Percentiles rank a stretch among this genome's conserved stretches.
Evolutionary conservation across 1,139 yeast genomes (phyloP).

Genomic region (Hyphopichia khmerensis): DNA sequence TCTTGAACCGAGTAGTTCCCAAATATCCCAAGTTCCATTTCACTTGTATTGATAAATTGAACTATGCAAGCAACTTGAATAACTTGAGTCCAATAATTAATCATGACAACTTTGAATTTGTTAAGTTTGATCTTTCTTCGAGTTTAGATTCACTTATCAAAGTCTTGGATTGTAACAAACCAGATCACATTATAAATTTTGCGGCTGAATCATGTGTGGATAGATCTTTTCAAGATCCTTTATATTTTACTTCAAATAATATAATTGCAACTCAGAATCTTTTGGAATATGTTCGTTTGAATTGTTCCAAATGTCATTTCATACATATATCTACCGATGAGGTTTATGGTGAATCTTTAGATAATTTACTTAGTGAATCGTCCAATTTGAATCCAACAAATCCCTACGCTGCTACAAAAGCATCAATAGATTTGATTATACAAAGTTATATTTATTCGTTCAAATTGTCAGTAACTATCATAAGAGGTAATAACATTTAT

Average conservation of each 20-base stretch:
- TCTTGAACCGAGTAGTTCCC: constrained; percentile 37
- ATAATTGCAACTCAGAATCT: constrained; percentile 51
- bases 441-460: constrained; percentile 47
- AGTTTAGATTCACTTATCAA: constrained; percentile 16
- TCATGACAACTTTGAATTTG: constrained; percentile 22
- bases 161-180: constrained; percentile 5
- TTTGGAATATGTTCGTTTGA: constrained; percentile 39
- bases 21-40: constrained; percentile 40
- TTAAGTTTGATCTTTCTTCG: constrained; percentile 38
- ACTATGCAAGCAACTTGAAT: constrained; percentile 27
- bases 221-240: constrained; percentile 47
- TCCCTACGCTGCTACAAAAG: constrained; percentile 62
- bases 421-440: constrained; percentile 53
- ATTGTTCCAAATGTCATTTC: constrained; percentile 15
- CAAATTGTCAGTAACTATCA: constrained; percentile 40
- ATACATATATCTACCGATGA: constrained; percentile 63
- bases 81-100: constrained; percentile 22
- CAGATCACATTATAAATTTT: constrained; percentile 46
- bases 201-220: constrained; percentile 66
- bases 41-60: constrained; percentile 49
- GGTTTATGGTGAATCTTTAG: constrained; percentile 52
- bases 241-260: constrained; percentile 48
- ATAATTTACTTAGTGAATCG: constrained; percentile 30
- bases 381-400: constrained; percentile 50
- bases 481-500: constrained; percentile 56